Percentiles rank a stretch among this genome's conserved stretches.
Evolutionary conservation across 495 filamentous ascomycete species (phyloP).

Genomic region (Penicillium nucicola): DNA sequence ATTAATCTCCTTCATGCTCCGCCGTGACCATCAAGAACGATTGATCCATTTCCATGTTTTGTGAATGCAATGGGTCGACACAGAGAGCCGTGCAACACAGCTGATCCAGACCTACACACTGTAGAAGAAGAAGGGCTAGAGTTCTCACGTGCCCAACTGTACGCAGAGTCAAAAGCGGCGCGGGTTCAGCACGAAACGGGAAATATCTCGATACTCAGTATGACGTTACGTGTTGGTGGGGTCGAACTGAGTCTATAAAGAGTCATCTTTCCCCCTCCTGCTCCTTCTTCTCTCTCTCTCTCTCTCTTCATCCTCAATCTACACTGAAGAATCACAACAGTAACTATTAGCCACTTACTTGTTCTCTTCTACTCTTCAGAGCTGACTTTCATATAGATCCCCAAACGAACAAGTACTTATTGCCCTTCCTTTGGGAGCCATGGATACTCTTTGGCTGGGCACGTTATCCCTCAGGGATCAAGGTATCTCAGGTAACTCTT

Average conservation of each 20-base stretch:
- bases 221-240: slow-evolving; percentile 16
- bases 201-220: neutral
- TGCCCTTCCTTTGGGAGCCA: slow-evolving; percentile 37
- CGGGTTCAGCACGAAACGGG: too few relatives aligned
- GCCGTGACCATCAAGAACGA: too few relatives aligned
- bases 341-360: slow-evolving; percentile 14
- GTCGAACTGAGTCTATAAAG: slow-evolving; percentile 14
- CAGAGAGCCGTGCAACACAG: too few relatives aligned
- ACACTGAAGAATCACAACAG: slow-evolving; percentile 7
- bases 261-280: slow-evolving; percentile 11
- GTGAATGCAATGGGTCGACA: too few relatives aligned
- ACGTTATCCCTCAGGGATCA: slow-evolving; percentile 46
- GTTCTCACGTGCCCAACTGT: too few relatives aligned
- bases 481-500: slow-evolving; percentile 61
- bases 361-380: neutral
- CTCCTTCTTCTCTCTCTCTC: slow-evolving; percentile 2
- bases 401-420: slow-evolving; percentile 22
- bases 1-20: too few relatives aligned
- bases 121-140: too few relatives aligned
- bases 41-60: too few relatives aligned
- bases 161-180: too few relatives aligned
- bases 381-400: slow-evolving; percentile 17
- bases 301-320: slow-evolving; percentile 2
- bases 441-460: slow-evolving; percentile 39
- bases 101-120: too few relatives aligned